Evolutionary conservation across 2,329 filamentous ascomycete genomes (phyloP).

Genomic region (Lecanicillium sp.): DNA sequence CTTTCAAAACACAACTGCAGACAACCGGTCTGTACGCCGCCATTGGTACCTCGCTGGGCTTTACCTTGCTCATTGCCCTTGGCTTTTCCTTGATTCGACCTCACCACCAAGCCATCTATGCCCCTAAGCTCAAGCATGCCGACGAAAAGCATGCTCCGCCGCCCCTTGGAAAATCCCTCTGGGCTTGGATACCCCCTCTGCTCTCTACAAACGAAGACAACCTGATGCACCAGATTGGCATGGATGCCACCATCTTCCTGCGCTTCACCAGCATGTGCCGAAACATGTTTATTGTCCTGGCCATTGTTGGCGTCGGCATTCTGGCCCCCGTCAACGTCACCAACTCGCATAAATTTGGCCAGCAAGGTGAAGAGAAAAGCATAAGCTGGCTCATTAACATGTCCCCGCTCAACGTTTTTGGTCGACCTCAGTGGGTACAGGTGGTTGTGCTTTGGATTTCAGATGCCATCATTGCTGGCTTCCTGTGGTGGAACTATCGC

Average conservation of each 20-base stretch:
- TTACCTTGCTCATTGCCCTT: conserved; percentile 66
- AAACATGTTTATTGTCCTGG: conserved; percentile 73
- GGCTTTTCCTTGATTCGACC: conserved; percentile 85
- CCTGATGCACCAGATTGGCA: conserved; percentile 71
- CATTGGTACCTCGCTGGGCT: conserved; percentile 67
- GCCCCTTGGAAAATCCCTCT: conserved; percentile 74
- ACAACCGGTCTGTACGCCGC: conserved; percentile 57
- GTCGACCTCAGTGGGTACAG: conserved; percentile 47
- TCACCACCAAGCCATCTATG: conserved; percentile 87
- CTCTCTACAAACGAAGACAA: conserved; percentile 69
- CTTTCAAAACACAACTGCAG: conserved; percentile 25
- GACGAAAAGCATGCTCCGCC: conserved; percentile 87
- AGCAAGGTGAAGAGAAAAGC: too few species aligned
- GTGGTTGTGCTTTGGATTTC: conserved; percentile 56
- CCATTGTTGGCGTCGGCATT: conserved; percentile 64
- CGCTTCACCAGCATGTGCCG: conserved; percentile 85
- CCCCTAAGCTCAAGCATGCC: conserved; percentile 85
- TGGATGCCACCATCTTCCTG: conserved; percentile 88
- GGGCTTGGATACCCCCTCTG: conserved; percentile 78
- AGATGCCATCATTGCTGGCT: conserved; percentile 66
- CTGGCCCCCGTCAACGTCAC: conserved; percentile 73
- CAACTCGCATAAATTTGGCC: conserved; percentile 22
- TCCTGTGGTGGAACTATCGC: conserved; percentile 86
- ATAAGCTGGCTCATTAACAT: conserved; percentile 49
- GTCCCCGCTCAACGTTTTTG: conserved; percentile 48